phyloP scores from a whole-genome alignment of 225 moss, liverwort and hornwort species.

The Ulota crispa region DNA sequence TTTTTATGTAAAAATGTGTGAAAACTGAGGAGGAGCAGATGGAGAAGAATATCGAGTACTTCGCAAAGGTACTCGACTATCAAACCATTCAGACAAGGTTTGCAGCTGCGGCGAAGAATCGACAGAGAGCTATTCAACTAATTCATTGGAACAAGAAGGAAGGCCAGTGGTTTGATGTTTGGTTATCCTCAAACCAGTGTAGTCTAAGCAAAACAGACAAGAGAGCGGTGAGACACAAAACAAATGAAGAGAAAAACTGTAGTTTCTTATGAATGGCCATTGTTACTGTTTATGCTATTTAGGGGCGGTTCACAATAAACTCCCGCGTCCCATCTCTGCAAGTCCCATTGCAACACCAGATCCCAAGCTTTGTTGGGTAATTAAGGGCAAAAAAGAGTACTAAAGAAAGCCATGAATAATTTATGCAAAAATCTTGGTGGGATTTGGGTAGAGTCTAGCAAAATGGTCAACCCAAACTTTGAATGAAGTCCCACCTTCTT shows the following conservation, averaged over 20 bases:
- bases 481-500: no score
- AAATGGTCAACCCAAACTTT: no score
- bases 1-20: no score
- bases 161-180: conserved; percentile 52
- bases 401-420: no score
- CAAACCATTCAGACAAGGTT: conserved; percentile 18
- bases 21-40: conserved; percentile 16
- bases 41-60: conserved; percentile 47
- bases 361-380: no score
- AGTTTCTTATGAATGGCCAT: not conserved
- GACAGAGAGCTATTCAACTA: conserved; percentile 37
- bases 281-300: not conserved
- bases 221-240: conserved; percentile 23
- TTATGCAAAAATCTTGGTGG: no score
- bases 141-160: conserved; percentile 39
- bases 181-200: conserved; percentile 32
- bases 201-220: conserved; percentile 30
- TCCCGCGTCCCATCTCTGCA: no score
- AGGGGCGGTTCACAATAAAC: no score
- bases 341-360: no score
- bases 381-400: no score
- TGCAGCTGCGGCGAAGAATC: conserved; percentile 19
- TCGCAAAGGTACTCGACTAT: conserved; percentile 33
- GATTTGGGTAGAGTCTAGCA: no score
- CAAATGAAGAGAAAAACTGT: no score